A percentile compares a stretch with the other conserved stretches of the same genome.
These are phyloP conservation scores for Sporothrix luriei DNA, from an alignment of 2,329 filamentous ascomycete species.

Conservation along the genomic window DNA sequence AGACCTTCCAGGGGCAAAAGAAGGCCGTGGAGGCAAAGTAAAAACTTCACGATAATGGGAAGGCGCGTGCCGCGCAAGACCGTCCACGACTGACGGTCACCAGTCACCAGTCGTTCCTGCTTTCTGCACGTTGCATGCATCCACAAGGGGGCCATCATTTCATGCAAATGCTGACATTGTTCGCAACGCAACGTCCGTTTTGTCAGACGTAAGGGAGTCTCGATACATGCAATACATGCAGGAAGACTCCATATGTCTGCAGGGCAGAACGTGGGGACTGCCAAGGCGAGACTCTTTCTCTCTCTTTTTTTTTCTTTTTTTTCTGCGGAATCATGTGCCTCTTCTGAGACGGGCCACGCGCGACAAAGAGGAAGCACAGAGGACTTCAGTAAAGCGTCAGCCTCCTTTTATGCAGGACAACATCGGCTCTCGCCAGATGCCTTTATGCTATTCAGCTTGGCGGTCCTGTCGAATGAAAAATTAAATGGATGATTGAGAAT, in stretches of 20 bases:
- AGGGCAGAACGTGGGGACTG: not conserved
- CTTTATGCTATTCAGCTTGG: not conserved
- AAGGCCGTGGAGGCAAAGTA: not conserved
- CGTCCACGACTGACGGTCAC: not conserved
- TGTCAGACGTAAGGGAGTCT: not conserved
- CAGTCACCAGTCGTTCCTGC: not conserved
- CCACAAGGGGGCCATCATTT: not conserved
- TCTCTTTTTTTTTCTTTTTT: constrained; percentile 37
- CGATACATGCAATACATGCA: not conserved
- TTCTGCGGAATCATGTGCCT: constrained; percentile 51
- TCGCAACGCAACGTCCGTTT: not conserved
- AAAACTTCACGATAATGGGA: not conserved
- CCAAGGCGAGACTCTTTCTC: constrained; percentile 37
- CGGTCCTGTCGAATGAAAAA: not conserved
- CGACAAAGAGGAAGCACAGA: constrained; percentile 42
- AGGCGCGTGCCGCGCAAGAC: not conserved
- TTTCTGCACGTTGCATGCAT: not conserved
- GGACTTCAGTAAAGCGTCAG: not conserved
- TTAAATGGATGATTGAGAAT: not conserved
- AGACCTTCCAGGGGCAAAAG: not conserved
- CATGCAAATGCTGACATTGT: not conserved
- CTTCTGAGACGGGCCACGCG: constrained; percentile 48
- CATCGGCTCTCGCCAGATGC: not conserved
- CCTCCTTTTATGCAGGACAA: not conserved
- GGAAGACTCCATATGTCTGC: too few relatives aligned